Base-by-base conservation (phyloP, 371 early-diverging fungal species). In the Dipsacomyces acuminosporus region DNA sequence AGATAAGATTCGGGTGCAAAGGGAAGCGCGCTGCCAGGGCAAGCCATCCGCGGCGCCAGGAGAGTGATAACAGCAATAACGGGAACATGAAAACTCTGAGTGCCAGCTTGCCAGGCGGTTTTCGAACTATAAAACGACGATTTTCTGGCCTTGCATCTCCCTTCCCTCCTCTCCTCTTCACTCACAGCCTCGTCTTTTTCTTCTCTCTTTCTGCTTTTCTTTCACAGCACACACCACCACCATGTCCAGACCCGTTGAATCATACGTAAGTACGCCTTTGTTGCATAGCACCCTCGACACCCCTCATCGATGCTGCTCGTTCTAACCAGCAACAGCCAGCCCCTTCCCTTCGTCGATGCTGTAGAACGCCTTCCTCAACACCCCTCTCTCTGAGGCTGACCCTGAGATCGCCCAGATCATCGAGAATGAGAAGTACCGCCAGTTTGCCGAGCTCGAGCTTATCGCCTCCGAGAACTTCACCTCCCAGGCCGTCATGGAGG, bases 381-480 rank as follows among this genome's bases (percentile, higher is more conserved):
- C 84, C 41, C 62, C 88, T 47, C 84, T 91, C 56, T 73, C 84
- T 54, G 80, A 81, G 54, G 89, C 86, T 49, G 99, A 99, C 74
- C 90, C 88, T 35, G 98, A 96, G 72, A 78, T 99, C 63, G 86
- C 83, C 73, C 75, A 85, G 49, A 84, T 98, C 64, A 89, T 99
- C 62, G 91, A 96, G 76, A 73, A 84, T 50, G 99, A 99, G 75
- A 97, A 97, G 83, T 84, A 88, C 72, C 85, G 99, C 72, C 99
- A 99, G 82, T 83, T 86, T 76, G 92, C 94, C 56, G 86, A 90
- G 61, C 82, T 99, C 33, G 96, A 96, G 64, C 81, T 99, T 61
- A 99, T 99, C 73, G 97, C 99, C 45, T 97, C 97, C 33, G 98
- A 98, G 91, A 99, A 99, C 86, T 99, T 95, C 73, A 98, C 98